Base-by-base conservation (phyloP, 768 basidiomycete species). In the Psilocybe azurescens region DNA sequence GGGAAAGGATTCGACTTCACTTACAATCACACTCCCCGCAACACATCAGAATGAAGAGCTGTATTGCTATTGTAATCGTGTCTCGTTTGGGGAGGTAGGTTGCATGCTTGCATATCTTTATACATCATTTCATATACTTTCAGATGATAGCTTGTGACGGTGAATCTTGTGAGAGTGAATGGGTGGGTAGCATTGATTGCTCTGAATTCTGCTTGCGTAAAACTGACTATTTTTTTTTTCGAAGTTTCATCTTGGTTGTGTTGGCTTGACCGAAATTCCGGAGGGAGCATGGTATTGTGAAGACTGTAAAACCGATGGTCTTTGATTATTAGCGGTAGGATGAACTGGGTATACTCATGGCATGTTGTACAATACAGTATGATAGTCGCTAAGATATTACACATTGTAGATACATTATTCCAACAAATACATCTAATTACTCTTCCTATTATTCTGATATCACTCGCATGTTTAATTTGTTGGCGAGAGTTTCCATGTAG, bases 61-160 rank as follows among this genome's bases (percentile, higher is more conserved):
- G 36, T 97, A 93, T 73, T 97, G 95, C 73, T 89, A 88, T 71
- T 97, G 95, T 74, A 81, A 90, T 66, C 82, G 88, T 63, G 85
- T 88, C 33, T 93, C 90, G 18, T 94, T 86, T 70, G 95, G 94
- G 68, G 88, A 90, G 74, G 91, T 91, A 68, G 60, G 54, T 53
- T 38, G 57, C 20, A 36, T 39, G 53, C 51, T 52, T 58, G 30
- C 60, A 58, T 61, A 30, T 39, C 24, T 57, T 53, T 24, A 24
- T 24, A 24, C 65, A 66, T 47, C 65, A 64, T 53, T 63, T 52
- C 59, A 33, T 29, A 20, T 5, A 18, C 65, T 49, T 53, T 28
- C 62, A 91, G 90, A 95, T 97, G 94, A 89, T 97, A 63, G 94
- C 81, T 14, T 97, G 94, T 69, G 94, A 97, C 70, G 83, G 84